phyloP scores from a whole-genome alignment of 2,329 filamentous ascomycete genomes.

The Claviceps purpurea region DNA sequence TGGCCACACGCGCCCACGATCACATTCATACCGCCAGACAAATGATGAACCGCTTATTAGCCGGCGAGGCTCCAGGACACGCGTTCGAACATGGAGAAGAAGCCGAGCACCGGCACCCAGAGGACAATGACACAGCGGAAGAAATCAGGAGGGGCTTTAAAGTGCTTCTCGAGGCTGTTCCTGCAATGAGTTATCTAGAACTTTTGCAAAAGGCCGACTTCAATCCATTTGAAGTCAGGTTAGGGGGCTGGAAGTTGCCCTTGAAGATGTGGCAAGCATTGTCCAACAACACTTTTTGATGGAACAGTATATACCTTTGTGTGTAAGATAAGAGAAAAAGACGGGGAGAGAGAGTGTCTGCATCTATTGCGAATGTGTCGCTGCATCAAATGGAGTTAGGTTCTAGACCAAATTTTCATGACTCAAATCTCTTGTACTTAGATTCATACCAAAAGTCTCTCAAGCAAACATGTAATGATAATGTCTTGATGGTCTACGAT shows the following conservation, averaged over 20 bases:
- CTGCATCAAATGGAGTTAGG: too few species aligned
- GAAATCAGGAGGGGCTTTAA: conserved; percentile 54
- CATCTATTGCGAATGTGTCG: too few species aligned
- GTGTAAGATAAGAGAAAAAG: too few species aligned
- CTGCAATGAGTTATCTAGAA: conserved; percentile 66
- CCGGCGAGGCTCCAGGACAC: conserved; percentile 63
- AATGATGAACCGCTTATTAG: conserved; percentile 71
- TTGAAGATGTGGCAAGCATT: conserved; percentile 53
- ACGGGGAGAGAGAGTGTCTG: too few species aligned
- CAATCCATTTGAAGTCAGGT: conserved; percentile 58
- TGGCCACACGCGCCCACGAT: conserved; percentile 89
- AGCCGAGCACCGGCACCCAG: conserved; percentile 45
- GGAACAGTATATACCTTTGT: background rate
- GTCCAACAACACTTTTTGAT: conserved; percentile 34
- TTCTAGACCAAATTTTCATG: too few species aligned
- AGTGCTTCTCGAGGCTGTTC: conserved; percentile 66
- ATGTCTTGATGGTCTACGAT: too few species aligned
- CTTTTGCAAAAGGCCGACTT: conserved; percentile 72
- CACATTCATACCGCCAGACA: conserved; percentile 88
- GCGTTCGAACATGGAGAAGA: conserved; percentile 81
- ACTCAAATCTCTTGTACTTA: too few species aligned
- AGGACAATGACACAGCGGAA: conserved; percentile 22
- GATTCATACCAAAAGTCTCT: too few species aligned
- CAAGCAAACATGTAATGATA: too few species aligned
- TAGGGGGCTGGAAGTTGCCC: conserved; percentile 63